A percentile compares a stretch with the other conserved stretches of the same genome.
Conservation (phyloP, 1,139 yeast genomes). For the Meyerozyma sp. region DNA sequence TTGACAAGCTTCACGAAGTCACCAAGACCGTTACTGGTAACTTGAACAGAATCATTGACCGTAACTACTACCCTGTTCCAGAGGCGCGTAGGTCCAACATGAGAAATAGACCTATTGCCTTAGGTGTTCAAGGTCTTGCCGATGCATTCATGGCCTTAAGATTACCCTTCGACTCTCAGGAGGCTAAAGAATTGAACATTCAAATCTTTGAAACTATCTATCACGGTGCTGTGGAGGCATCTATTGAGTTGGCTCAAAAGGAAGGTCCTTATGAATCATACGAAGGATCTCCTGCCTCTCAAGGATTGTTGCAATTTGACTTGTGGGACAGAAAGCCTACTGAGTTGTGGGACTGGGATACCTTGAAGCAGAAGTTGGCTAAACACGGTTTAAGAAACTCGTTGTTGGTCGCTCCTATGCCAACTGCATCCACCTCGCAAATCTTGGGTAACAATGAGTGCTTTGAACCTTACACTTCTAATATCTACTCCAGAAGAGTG, state of each 20-base stretch:
- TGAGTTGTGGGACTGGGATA: conserved; percentile 66
- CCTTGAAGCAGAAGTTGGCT: conserved; percentile 53
- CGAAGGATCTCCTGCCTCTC: conserved; percentile 77
- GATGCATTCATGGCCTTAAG: conserved; percentile 76
- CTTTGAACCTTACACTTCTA: conserved; percentile 87
- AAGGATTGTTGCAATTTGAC: conserved; percentile 75
- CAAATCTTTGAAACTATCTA: conserved; percentile 88
- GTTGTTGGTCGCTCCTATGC: conserved; percentile 86
- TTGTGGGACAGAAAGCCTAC: conserved; percentile 76
- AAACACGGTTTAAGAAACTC: conserved; percentile 76
- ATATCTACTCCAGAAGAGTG: conserved; percentile 82
- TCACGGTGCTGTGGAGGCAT: conserved; percentile 80
- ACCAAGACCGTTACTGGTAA: conserved; percentile 72
- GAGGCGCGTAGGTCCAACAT: conserved; percentile 66
- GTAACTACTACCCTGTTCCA: conserved; percentile 71
- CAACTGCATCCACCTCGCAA: conserved; percentile 91
- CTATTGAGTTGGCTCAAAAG: conserved; percentile 63
- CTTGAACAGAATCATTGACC: conserved; percentile 72
- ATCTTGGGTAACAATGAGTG: conserved; percentile 87
- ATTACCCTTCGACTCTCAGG: conserved; percentile 72
- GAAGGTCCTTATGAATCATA: conserved; percentile 67
- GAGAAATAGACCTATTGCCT: conserved; percentile 79
- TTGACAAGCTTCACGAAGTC: conserved; percentile 63
- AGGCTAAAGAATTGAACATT: conserved; percentile 64
- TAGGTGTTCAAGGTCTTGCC: conserved; percentile 89